Evolutionary conservation across 2,329 filamentous ascomycete species (phyloP).

Genomic region (Colletotrichum costaricense): DNA sequence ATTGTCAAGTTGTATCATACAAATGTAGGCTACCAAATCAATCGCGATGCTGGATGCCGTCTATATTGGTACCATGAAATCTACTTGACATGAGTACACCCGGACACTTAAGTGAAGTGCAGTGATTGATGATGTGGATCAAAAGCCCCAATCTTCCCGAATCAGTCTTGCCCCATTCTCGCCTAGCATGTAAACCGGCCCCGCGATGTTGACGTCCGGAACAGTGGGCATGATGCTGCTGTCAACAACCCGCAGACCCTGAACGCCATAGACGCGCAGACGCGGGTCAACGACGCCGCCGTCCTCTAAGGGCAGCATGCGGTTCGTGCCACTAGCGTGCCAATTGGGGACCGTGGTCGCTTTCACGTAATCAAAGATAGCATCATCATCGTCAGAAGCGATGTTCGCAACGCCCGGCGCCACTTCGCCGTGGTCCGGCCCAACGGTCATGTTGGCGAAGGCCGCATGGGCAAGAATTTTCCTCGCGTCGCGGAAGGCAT

Average conservation of each 20-base stretch:
- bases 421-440: conserved; percentile 41
- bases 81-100: background rate
- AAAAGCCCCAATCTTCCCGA: background rate
- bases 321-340: conserved; percentile 61
- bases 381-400: conserved; percentile 40
- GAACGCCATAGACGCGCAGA: conserved; percentile 42
- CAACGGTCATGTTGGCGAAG: conserved; percentile 40
- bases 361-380: conserved; percentile 42
- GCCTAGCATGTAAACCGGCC: background rate
- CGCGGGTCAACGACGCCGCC: conserved; percentile 31
- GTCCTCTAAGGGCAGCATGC: conserved; percentile 55
- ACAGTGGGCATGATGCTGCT: conserved; percentile 42
- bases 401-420: conserved; percentile 36
- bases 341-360: conserved; percentile 43
- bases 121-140: background rate
- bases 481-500: conserved; percentile 47
- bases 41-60: no score
- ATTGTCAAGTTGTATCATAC: no score
- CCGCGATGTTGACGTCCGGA: background rate
- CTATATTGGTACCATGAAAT: background rate
- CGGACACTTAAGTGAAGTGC: background rate
- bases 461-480: conserved; percentile 41
- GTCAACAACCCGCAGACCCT: conserved; percentile 41
- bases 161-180: background rate
- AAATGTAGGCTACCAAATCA: no score